Conservation (phyloP, 2,329 filamentous ascomycete genomes). For the Cordyceps fumosorosea region DNA sequence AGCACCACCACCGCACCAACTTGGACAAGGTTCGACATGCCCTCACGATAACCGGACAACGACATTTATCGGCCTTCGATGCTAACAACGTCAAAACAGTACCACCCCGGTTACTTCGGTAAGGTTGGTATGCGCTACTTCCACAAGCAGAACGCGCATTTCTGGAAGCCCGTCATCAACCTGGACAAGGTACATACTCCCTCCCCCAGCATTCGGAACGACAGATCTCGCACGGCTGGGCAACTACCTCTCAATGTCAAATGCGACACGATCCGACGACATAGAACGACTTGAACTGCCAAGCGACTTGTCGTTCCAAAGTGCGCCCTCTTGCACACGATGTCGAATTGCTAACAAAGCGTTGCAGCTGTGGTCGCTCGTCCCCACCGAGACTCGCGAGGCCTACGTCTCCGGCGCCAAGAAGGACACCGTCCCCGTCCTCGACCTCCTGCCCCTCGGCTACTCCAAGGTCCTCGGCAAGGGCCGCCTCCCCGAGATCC, state of each 20-base stretch:
- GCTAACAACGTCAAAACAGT: slow-evolving; percentile 45
- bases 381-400: slow-evolving; percentile 87
- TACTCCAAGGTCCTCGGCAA: slow-evolving; percentile 99
- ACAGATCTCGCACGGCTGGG: slow-evolving; percentile 1
- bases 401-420: slow-evolving; percentile 77
- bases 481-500: slow-evolving; percentile 88
- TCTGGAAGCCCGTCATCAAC: slow-evolving; percentile 99
- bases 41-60: not conserved
- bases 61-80: slow-evolving; percentile 12
- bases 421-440: slow-evolving; percentile 89
- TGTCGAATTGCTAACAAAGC: not conserved
- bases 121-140: slow-evolving; percentile 95
- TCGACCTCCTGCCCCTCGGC: slow-evolving; percentile 94
- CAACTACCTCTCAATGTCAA: not conserved
- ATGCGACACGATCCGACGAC: not conserved
- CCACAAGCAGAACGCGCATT: slow-evolving; percentile 92
- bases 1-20: slow-evolving; percentile 68
- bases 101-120: slow-evolving; percentile 99
- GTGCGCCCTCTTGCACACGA: not conserved
- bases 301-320: not conserved
- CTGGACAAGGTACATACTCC: slow-evolving; percentile 74
- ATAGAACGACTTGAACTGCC: not conserved
- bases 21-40: slow-evolving; percentile 69
- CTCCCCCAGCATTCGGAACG: slow-evolving; percentile 3
- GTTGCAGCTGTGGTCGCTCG: slow-evolving; percentile 81